Percentiles rank a stretch among this genome's conserved stretches.
Conservation (phyloP, 2,329 filamentous ascomycete genomes). For the Cordyceps militaris region DNA sequence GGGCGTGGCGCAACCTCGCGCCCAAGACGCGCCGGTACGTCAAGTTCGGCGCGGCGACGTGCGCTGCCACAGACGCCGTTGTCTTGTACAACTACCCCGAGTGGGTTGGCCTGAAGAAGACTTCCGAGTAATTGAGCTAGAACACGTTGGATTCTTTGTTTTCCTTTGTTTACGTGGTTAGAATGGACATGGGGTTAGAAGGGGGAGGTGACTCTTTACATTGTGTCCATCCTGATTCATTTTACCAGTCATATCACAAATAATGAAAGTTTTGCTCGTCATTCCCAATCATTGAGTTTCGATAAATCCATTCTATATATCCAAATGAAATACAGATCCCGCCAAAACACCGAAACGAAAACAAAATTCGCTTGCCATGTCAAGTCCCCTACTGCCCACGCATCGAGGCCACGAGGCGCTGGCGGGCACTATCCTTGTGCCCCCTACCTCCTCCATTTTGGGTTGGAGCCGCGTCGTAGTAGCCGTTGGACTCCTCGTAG, state of each 20-base stretch:
- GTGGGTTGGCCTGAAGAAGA: neutral
- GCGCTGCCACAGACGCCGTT: slow-evolving; percentile 1
- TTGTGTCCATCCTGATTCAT: neutral
- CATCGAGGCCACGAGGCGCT: slow-evolving; percentile 11
- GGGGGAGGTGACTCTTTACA: neutral
- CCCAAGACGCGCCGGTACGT: slow-evolving; percentile 9
- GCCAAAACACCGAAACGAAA: neutral
- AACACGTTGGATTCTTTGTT: neutral
- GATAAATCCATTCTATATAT: neutral
- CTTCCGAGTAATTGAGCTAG: neutral
- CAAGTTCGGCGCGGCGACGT: neutral
- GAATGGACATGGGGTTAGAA: neutral
- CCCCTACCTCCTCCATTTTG: slow-evolving; percentile 12
- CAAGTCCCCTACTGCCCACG: neutral
- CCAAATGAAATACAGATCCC: neutral
- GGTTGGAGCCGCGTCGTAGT: slow-evolving; percentile 23
- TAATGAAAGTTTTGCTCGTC: neutral
- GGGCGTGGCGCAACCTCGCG: slow-evolving; percentile 9
- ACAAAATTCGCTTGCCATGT: neutral
- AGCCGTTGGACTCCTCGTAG: slow-evolving; percentile 27
- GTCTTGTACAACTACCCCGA: slow-evolving; percentile 9
- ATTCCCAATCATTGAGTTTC: neutral
- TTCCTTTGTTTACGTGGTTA: neutral
- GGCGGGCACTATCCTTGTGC: slow-evolving; percentile 7
- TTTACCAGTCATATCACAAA: neutral